These are phyloP conservation scores for Phlyctochytrium planicorne DNA, from an alignment of 192 early-diverging fungal species.

Conservation along the genomic window DNA sequence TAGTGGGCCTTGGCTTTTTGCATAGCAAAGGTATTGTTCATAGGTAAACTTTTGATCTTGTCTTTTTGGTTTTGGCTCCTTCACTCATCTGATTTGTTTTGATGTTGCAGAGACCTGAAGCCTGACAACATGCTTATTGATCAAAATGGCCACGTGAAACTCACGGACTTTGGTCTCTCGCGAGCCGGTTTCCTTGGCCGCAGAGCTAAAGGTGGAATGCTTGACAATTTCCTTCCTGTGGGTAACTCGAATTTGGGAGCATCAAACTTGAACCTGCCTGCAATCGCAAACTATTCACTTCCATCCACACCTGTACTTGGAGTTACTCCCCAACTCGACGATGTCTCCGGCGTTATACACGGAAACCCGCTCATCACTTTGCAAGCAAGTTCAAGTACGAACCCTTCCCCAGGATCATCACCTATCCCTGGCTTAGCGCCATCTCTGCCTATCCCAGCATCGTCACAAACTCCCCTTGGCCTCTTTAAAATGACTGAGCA, in stretches of 20 bases:
- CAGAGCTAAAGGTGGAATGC: conserved; percentile 52
- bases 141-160: conserved; percentile 77
- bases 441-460: not conserved
- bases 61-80: conserved; percentile 21
- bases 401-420: not conserved
- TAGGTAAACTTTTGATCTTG: conserved; percentile 53
- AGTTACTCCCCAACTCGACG: not conserved
- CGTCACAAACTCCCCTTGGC: not conserved
- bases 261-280: too few relatives aligned
- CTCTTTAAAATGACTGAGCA: not conserved
- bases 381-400: too few relatives aligned
- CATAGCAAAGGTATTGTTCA: conserved; percentile 78
- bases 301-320: not conserved
- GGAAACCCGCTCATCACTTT: too few relatives aligned
- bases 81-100: conserved; percentile 11
- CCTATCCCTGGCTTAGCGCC: conserved; percentile 8
- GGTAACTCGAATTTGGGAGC: not conserved
- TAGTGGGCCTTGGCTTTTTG: conserved; percentile 77
- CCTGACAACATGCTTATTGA: conserved; percentile 86
- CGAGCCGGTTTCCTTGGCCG: conserved; percentile 81
- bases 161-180: conserved; percentile 87
- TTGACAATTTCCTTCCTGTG: conserved; percentile 20
- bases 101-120: conserved; percentile 64
- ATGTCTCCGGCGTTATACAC: too few relatives aligned
- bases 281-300: not conserved